phyloP scores from a whole-genome alignment of 1,139 yeast species.

The Suhomyces panamericanus region DNA sequence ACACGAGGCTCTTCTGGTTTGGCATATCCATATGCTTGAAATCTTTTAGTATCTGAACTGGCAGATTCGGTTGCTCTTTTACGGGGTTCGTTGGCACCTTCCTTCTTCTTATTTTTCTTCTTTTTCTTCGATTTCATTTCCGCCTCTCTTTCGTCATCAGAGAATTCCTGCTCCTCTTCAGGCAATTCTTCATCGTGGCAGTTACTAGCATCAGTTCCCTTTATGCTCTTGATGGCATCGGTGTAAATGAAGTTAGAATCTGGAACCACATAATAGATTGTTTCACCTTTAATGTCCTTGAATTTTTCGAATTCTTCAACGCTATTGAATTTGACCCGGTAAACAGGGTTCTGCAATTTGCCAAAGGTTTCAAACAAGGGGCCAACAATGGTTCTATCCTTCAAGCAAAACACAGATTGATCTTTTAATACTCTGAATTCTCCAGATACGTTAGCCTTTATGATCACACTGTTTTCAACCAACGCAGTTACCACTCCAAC shows the following conservation, averaged over 20 bases:
- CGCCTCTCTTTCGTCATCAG: constrained; percentile 85
- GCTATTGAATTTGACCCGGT: constrained; percentile 67
- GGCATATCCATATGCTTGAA: constrained; percentile 29
- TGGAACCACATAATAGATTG: constrained; percentile 76
- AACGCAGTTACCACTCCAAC: constrained; percentile 72
- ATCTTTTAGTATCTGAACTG: constrained; percentile 15
- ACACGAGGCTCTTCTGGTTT: constrained; percentile 15
- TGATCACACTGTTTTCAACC: constrained; percentile 70
- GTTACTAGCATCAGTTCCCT: constrained; percentile 94
- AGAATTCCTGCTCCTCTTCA: constrained; percentile 89
- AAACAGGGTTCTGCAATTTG: constrained; percentile 78
- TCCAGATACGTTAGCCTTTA: constrained; percentile 78
- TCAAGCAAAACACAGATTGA: constrained; percentile 76
- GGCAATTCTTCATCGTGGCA: constrained; percentile 94
- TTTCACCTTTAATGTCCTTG: constrained; percentile 51
- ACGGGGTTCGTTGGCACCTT: constrained; percentile 18
- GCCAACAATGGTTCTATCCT: constrained; percentile 74
- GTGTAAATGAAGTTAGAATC: constrained; percentile 80
- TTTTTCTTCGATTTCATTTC: constrained; percentile 29
- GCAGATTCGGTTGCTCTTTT: constrained; percentile 12
- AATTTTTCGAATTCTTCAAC: constrained; percentile 51
- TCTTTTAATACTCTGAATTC: constrained; percentile 83
- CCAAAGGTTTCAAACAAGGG: constrained; percentile 90
- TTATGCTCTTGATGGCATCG: constrained; percentile 61
- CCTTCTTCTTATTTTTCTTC: constrained; percentile 40